Conservation (phyloP, 148 eudicot genomes). For the Pouteria glomerata region DNA sequence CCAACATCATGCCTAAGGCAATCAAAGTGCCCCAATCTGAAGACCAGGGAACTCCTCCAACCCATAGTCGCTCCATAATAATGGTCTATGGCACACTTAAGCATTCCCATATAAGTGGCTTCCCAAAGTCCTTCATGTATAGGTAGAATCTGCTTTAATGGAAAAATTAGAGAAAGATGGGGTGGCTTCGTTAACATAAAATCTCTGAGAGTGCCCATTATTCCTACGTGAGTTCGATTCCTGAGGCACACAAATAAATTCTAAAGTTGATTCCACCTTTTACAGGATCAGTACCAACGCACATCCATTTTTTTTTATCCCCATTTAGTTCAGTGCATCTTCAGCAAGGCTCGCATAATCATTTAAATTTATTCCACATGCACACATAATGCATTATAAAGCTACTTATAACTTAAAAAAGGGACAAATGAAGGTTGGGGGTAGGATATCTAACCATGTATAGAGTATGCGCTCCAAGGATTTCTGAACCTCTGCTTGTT, state of each 20-base stretch:
- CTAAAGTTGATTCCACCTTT: neutral
- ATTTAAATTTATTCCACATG: neutral
- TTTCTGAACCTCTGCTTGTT: slow-evolving; percentile 80
- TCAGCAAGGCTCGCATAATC: neutral
- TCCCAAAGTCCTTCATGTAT: neutral
- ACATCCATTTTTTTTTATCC: neutral
- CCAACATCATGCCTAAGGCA: neutral
- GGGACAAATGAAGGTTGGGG: neutral
- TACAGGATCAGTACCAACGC: neutral
- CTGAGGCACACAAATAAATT: neutral
- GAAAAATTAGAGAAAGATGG: neutral
- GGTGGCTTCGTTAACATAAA: neutral
- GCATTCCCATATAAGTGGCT: neutral
- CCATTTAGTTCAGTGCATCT: neutral
- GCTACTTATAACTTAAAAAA: neutral
- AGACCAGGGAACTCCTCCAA: neutral
- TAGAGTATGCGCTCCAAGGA: slow-evolving; percentile 95
- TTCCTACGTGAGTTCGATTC: neutral
- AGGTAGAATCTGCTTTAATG: neutral
- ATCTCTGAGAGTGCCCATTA: neutral
- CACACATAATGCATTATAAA: neutral
- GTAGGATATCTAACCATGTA: slow-evolving; percentile 58
- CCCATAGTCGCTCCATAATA: neutral
- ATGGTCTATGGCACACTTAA: neutral
- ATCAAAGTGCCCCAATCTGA: neutral